These are phyloP conservation scores for Ophiobolus disseminans DNA, from an alignment of 2,329 filamentous ascomycete genomes.

Conservation along the genomic window DNA sequence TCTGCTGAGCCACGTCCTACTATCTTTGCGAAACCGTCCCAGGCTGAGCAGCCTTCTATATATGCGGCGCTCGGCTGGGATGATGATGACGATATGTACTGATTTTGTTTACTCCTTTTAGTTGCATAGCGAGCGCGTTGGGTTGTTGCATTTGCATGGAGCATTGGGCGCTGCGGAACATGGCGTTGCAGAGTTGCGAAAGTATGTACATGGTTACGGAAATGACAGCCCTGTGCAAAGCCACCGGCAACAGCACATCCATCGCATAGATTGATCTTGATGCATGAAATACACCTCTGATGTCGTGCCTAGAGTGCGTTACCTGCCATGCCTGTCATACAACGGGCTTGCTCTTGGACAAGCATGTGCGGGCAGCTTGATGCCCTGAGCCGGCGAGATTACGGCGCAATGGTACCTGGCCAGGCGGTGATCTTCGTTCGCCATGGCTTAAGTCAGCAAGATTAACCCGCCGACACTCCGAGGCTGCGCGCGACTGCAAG, in stretches of 20 bases:
- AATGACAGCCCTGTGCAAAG: neutral
- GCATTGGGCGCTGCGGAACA: slow-evolving; percentile 23
- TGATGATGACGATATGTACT: slow-evolving; percentile 47
- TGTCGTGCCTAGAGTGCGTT: neutral
- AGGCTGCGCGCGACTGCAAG: too few relatives aligned
- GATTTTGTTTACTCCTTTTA: slow-evolving; percentile 17
- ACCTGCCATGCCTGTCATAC: neutral
- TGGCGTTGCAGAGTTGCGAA: slow-evolving; percentile 6
- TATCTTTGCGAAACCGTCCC: slow-evolving; percentile 14
- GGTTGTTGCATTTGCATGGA: slow-evolving; percentile 22
- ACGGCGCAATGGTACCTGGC: neutral
- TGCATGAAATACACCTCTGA: neutral
- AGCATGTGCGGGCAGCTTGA: slow-evolving; percentile 1
- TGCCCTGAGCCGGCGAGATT: neutral
- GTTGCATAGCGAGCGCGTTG: slow-evolving; percentile 43
- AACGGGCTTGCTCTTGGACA: slow-evolving; percentile 3
- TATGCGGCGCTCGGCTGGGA: slow-evolving; percentile 57
- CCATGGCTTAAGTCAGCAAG: too few relatives aligned
- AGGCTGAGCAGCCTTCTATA: slow-evolving; percentile 38
- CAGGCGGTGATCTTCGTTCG: neutral
- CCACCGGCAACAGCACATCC: neutral
- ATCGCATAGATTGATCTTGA: neutral
- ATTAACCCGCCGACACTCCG: too few relatives aligned
- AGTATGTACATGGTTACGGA: slow-evolving; percentile 1
- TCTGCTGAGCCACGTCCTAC: slow-evolving; percentile 5